Evolutionary conservation across 2,329 filamentous ascomycete species (phyloP), one percentile per base, ranked within the genome.

Genomic region (Fusarium bulbicola): DNA sequence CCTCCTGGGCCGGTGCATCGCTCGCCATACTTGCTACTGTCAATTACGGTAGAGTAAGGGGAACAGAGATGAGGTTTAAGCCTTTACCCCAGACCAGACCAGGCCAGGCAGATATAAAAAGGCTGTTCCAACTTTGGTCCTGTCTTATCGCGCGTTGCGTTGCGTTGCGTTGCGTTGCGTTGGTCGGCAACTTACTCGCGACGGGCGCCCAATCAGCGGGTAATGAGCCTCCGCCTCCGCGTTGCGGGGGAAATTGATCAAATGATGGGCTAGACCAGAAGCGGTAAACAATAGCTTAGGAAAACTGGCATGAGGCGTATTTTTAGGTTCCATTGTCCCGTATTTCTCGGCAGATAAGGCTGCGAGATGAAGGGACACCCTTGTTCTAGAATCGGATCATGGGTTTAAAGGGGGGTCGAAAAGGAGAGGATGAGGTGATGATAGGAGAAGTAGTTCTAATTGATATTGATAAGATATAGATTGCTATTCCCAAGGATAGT

Each of bases 221-320:
- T 36, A 36, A 49, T 34, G 59, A 45, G 14, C 56, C 49, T 36
- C 64, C 49, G 46, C 37, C 42, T 66, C 72, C 61, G 59, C 40
- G 62, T 49, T 56, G 63, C 59, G 60, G 72, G 72, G 73, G 54
- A 63, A 63, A 60, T 62, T 26, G 56, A 47, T 28, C 59, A 21
- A 42, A 59, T 30, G 20, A 34, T 9, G 20, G 18, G 47, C 72
- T 74, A 74, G 21, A 11, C 70, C 56, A 1, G 36, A 30, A 66
- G 50, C 28, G 71, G 72, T 37, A 65, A 66, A 47, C 24, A 65
- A 49, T 69, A 56, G 59, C 47, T 49, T 65, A 54, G 54, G 68
- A 71, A 74, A 69, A 73, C 58, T 52, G 37, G 37, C 47, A 16
- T 28, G 57, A n/a, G 47, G 36, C n/a, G 36, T 54, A 36, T 50